Evolutionary conservation across 768 basidiomycete genomes (phyloP).

Genomic region (Leccinellum rugosiceps): DNA sequence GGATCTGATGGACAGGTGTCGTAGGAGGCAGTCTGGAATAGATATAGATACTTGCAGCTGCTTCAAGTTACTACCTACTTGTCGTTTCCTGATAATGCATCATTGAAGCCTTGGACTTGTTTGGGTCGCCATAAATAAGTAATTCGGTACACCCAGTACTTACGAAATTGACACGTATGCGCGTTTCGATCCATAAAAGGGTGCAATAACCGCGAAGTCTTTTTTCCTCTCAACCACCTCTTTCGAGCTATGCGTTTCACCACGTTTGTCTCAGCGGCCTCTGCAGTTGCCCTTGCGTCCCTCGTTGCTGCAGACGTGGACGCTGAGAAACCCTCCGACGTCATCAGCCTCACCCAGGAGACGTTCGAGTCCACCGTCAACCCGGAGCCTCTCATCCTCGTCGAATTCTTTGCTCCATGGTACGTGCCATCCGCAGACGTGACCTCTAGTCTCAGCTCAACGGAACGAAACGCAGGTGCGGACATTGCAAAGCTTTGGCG

Average conservation of each 20-base stretch:
- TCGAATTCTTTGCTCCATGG: conserved; percentile 96
- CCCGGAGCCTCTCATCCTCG: conserved; percentile 71
- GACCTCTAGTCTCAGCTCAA: neutral
- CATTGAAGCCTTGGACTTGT: neutral
- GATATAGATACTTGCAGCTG: neutral
- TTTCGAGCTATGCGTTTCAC: conserved; percentile 61
- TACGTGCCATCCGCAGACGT: conserved; percentile 23
- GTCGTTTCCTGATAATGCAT: neutral
- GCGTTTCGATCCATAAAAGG: conserved; percentile 22
- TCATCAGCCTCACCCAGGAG: conserved; percentile 67
- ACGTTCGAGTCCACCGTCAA: conserved; percentile 67
- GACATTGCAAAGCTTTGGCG: conserved; percentile 93
- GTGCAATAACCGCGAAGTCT: neutral
- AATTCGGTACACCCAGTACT: neutral
- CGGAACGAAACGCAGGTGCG: conserved; percentile 57
- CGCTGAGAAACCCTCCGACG: conserved; percentile 59
- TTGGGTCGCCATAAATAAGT: neutral
- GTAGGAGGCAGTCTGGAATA: neutral
- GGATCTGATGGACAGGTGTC: conserved; percentile 22
- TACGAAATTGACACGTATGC: conserved; percentile 32
- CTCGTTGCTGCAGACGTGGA: conserved; percentile 46
- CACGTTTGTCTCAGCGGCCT: conserved; percentile 44
- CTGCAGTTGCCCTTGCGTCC: conserved; percentile 53
- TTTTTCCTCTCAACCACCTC: conserved; percentile 17
- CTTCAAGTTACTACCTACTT: neutral